These are phyloP conservation scores for Rhynchospora pubera DNA, from an alignment of 176 grass and related monocot species.

Conservation along the genomic window DNA sequence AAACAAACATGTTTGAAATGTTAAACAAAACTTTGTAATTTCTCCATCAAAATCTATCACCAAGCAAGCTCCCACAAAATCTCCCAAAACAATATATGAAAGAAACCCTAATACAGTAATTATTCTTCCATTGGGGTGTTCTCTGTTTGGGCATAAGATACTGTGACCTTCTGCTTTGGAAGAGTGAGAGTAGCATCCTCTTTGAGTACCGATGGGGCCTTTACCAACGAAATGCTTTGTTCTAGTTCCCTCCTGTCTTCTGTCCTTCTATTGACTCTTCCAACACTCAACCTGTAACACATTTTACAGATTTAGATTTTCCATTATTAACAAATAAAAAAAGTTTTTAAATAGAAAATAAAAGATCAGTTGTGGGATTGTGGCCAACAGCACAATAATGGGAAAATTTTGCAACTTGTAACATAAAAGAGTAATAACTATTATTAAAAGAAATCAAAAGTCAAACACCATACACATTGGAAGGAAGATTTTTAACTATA, in stretches of 20 bases:
- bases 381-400: too few relatives aligned
- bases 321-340: not conserved
- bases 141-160: slow-evolving; percentile 38
- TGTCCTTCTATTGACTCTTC: slow-evolving; percentile 29
- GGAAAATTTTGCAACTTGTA: not conserved
- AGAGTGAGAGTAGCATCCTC: slow-evolving; percentile 21
- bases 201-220: slow-evolving; percentile 25
- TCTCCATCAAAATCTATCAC: not conserved
- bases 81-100: not conserved
- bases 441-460: not conserved
- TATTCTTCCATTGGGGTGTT: slow-evolving; percentile 61
- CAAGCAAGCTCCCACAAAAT: not conserved
- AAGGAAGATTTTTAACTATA: not conserved
- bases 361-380: not conserved
- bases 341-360: not conserved
- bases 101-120: not conserved
- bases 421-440: not conserved
- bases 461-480: not conserved
- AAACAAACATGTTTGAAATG: not conserved
- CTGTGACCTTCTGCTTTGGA: slow-evolving; percentile 48
- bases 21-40: not conserved
- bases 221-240: slow-evolving; percentile 46
- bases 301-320: not conserved
- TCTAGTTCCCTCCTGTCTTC: slow-evolving; percentile 52
- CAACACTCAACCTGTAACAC: slow-evolving; percentile 40